phyloP scores from a whole-genome alignment of 306 rosid species.

The Biancaea sappan region DNA sequence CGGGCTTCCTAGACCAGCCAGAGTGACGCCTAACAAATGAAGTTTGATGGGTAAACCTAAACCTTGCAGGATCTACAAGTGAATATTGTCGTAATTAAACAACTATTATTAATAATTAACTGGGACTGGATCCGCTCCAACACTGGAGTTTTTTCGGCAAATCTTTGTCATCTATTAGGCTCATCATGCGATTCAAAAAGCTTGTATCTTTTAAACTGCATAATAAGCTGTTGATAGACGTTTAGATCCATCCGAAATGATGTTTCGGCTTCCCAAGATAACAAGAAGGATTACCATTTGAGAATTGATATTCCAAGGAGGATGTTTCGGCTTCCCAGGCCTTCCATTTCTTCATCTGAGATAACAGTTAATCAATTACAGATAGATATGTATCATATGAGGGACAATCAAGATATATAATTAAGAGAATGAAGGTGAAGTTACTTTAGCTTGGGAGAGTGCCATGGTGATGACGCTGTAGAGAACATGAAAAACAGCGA shows the following conservation, averaged over 20 bases:
- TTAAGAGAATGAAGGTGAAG: background rate
- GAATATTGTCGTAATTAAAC: background rate
- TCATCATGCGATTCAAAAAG: no score
- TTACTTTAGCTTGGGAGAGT: slow-evolving; percentile 60
- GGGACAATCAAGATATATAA: no score
- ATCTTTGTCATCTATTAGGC: no score
- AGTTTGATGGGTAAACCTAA: slow-evolving; percentile 71
- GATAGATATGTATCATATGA: background rate
- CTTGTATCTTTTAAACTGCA: no score
- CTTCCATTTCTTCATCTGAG: slow-evolving; percentile 72
- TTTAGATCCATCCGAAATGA: no score
- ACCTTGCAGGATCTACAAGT: slow-evolving; percentile 64
- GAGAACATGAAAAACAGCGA: slow-evolving; percentile 68
- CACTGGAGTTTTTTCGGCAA: no score
- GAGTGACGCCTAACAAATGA: slow-evolving; percentile 70
- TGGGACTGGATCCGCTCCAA: no score
- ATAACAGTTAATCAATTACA: no score
- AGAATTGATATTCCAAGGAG: slow-evolving; percentile 64
- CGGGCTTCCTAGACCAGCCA: slow-evolving; percentile 55
- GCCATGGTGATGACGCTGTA: slow-evolving; percentile 59
- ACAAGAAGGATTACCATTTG: slow-evolving; percentile 47
- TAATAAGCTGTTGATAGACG: no score
- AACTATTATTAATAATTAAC: no score
- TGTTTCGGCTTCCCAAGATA: no score
- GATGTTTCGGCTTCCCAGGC: slow-evolving; percentile 73